Base-by-base conservation (phyloP, 2,329 filamentous ascomycete species). In the Fusarium sp. region DNA sequence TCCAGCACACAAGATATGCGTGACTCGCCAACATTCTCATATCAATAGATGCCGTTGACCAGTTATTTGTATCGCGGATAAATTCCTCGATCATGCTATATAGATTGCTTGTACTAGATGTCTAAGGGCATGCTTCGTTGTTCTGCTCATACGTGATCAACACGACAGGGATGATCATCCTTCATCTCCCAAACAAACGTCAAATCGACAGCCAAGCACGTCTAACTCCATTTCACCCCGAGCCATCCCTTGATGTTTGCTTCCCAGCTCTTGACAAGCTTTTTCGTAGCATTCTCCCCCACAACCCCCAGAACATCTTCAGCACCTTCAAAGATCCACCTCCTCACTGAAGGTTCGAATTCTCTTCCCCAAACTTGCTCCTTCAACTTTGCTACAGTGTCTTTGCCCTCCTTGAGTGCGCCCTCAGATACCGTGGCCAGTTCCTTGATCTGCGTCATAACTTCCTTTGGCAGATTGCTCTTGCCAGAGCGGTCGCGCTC, bases 401-500 rank as follows among this genome's bases (percentile, higher is more conserved):
- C 73, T 55, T 79, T 79, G 7, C 79, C 80, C n/a, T 79, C 71
- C 37, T 74, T 76, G n/a, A 80, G 71, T 6, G 74, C 73, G 7
- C 70, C 66, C 6, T 78, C 77, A 2, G 80, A 79, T 0, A 71
- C 67, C 0, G 64, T 37, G 10, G 77, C 77, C 37, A 83, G 60
- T 2, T 68, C 67, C 72, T 81, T 83, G 13, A 80, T 63, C 25
- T 78, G 75, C 2, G 76, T 29, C 13, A 79, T 66, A 2, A 80
- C 73, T 2, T 82, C 81, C 44, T 82, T 82, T 3, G 79, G 77
- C 12, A 83, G 69, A 13, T 75, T 77, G 48, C 77, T 81, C 65
- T 78, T 79, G 2, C 80, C 81, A 1, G 80, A 82, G 8, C 79
- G 74, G 48, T 82, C 81, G 7, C 79, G 76, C 46, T 81, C 80